Conservation (phyloP, 768 basidiomycete species). For the Podaxis sp. region DNA sequence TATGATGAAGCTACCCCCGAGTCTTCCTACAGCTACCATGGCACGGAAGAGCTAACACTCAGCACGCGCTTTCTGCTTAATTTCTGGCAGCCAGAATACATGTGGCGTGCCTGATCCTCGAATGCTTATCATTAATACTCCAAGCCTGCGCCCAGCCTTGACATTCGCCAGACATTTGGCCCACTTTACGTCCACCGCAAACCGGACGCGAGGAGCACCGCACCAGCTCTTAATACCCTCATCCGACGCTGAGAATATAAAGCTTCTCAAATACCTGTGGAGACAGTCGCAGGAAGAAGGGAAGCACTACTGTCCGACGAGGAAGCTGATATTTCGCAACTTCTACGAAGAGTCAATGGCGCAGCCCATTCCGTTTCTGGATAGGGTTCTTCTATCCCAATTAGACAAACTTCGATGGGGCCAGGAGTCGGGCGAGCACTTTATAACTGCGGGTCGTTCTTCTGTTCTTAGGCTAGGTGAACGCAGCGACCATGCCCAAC, state of each 20-base stretch:
- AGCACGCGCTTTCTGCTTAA: neutral
- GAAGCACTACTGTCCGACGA: neutral
- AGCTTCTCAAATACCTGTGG: neutral
- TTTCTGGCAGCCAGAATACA: neutral
- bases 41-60: neutral
- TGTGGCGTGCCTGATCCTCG: neutral
- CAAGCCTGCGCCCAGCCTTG: neutral
- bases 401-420: neutral
- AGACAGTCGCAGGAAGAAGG: neutral
- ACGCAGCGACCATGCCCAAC: neutral
- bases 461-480: neutral
- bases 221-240: neutral
- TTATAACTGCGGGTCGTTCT: neutral
- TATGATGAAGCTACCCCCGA: neutral
- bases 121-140: neutral
- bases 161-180: neutral
- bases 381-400: neutral
- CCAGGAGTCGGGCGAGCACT: neutral
- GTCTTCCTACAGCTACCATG: neutral
- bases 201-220: neutral
- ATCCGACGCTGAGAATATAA: neutral
- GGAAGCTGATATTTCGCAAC: neutral
- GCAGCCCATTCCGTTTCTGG: neutral
- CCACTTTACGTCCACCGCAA: neutral
- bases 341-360: neutral